Evolutionary conservation across 2,329 filamentous ascomycete genomes (phyloP).

Genomic region (Aspergillus japonicus): DNA sequence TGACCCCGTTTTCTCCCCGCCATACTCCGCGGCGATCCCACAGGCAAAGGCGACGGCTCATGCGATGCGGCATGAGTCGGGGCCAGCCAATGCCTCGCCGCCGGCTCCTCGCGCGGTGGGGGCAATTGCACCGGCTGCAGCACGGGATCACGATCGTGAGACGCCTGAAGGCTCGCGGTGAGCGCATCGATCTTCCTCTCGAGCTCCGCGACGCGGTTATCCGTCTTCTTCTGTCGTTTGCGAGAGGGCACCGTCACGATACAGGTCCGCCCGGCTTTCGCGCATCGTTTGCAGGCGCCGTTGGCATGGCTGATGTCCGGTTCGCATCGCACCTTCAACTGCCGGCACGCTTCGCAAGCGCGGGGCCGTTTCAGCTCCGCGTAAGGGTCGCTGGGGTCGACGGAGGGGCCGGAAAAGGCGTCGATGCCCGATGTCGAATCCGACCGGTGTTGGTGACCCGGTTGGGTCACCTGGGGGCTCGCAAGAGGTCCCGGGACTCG

Average conservation of each 20-base stretch:
- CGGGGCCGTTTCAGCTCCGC: constrained; percentile 64
- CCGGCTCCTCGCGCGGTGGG: constrained; percentile 41
- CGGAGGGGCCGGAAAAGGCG: background rate
- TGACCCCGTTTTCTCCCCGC: constrained; percentile 33
- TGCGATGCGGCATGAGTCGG: constrained; percentile 11
- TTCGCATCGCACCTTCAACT: constrained; percentile 82
- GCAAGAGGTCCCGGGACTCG: constrained; percentile 13
- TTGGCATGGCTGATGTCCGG: constrained; percentile 63
- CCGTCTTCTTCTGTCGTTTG: constrained; percentile 89
- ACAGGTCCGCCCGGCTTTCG: constrained; percentile 75
- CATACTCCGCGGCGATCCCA: constrained; percentile 7
- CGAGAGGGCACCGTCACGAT: constrained; percentile 71
- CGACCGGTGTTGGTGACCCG: background rate
- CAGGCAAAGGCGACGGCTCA: constrained; percentile 1
- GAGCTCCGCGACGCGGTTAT: constrained; percentile 82
- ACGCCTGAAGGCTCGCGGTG: constrained; percentile 72
- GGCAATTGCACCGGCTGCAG: constrained; percentile 15
- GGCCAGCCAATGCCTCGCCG: constrained; percentile 35
- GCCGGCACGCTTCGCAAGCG: constrained; percentile 73
- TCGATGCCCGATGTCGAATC: constrained; percentile 10
- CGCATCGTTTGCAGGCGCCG: constrained; percentile 71
- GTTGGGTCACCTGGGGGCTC: constrained; percentile 8
- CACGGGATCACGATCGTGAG: constrained; percentile 28
- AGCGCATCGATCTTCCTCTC: constrained; percentile 90
- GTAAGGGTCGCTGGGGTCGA: constrained; percentile 24